These are phyloP conservation scores for Ligustrum vulgare DNA, from an alignment of 257 asterid species.

Conservation along the genomic window DNA sequence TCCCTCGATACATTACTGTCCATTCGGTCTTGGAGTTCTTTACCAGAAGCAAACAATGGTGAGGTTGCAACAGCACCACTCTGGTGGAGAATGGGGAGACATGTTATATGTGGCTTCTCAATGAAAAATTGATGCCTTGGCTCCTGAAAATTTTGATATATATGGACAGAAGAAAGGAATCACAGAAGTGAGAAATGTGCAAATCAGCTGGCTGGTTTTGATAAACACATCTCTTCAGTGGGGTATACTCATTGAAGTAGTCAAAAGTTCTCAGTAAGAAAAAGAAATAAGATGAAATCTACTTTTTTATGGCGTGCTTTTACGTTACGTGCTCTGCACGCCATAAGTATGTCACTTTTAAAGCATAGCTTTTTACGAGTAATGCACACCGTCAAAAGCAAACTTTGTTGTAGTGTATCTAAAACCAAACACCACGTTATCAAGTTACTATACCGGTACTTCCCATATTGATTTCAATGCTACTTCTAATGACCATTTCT, in stretches of 20 bases:
- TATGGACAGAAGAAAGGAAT: slow-evolving; percentile 94
- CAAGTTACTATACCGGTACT: no score
- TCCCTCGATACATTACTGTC: slow-evolving; percentile 67
- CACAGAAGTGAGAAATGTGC: slow-evolving; percentile 58
- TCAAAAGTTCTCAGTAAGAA: slow-evolving; percentile 44
- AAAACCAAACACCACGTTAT: no score
- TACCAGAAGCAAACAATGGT: slow-evolving; percentile 48
- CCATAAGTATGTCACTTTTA: rapidly evolving
- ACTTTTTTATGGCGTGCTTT: no score
- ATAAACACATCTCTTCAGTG: slow-evolving; percentile 34
- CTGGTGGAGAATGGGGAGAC: slow-evolving; percentile 93
- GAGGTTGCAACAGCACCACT: slow-evolving; percentile 50
- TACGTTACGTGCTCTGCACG: no score
- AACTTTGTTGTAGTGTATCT: no score
- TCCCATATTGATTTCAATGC: no score
- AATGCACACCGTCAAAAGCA: no score
- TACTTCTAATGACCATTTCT: no score
- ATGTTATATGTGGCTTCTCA: slow-evolving; percentile 69
- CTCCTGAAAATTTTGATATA: slow-evolving; percentile 92
- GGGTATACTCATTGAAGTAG: slow-evolving; percentile 46
- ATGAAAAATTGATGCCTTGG: slow-evolving; percentile 74
- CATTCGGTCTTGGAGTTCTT: slow-evolving; percentile 76
- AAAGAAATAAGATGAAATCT: slow-evolving; percentile 18
- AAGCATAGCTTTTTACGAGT: no score
- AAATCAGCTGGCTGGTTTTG: slow-evolving; percentile 37